Base-by-base conservation (phyloP, 768 basidiomycete genomes). In the Dacryopinax spathularia region DNA sequence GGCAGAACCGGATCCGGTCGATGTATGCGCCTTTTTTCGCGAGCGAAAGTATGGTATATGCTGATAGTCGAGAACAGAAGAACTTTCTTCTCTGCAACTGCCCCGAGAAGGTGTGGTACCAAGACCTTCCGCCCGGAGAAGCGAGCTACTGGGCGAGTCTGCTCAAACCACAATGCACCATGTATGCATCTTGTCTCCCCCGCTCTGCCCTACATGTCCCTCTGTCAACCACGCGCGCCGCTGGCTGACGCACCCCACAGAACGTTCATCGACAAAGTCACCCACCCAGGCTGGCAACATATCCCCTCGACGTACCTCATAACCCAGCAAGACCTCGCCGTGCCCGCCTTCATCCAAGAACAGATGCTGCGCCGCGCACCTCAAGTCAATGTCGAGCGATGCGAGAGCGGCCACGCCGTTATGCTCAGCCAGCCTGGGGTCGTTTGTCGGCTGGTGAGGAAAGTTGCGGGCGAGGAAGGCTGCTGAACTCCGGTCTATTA, bases 251-350 rank as follows among this genome's bases (percentile, higher is more conserved):
- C 13, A 44, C 7, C 13, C n/a, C 9, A 29, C 29, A 56, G 48
- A 6, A 56, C 48, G 6, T 56, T 56, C 48, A 10, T 31, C 29
- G 22, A 25, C 48, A 22, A 22, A 3, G 13, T 56, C 18, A 22
- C 5, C 6, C 25, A 56, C 29, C 13, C 48, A 9, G 48, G 48
- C 6, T 56, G 48, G 48, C 3, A 29, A 29, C 25, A 56, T 15
- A 56, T 56, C 48, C 48, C 48, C 48, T 56, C 48, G 25, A 56
- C 48, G 48, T 56, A 56, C 48, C 48, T 56, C 48, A 56, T 56
- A 3, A 56, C 48, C 10, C 13, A 56, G 29, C 48, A 15, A 18
- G 48, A 56, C 48, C 22, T 13, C 25, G 48, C 48, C 10, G 48
- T 56, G 3, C 48, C 48, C 48, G 5, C 20, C 29, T 13, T 9